Evolutionary conservation across 305 asterid species (phyloP).

Genomic region (Fraxinus ornus): DNA sequence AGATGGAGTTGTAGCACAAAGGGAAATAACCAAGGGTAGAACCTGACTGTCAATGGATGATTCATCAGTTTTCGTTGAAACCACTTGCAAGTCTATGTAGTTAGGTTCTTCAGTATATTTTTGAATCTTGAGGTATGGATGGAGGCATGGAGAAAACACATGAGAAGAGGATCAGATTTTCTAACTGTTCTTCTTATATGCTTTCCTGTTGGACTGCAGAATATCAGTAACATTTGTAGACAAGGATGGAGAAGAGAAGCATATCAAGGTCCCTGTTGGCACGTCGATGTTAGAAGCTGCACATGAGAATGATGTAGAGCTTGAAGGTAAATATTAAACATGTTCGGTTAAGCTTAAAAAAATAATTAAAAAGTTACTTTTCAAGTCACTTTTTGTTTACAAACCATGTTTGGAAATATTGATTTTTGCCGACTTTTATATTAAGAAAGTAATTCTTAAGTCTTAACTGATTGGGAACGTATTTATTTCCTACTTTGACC

Average conservation of each 20-base stretch:
- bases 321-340: constrained; percentile 63
- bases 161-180: neutral
- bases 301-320: constrained; percentile 87
- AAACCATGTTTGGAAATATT: neutral
- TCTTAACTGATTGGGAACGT: no score
- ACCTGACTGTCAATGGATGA: neutral
- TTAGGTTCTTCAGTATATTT: neutral
- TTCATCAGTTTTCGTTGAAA: neutral
- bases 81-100: neutral
- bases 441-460: no score
- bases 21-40: neutral
- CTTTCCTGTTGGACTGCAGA: constrained; percentile 38
- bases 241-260: constrained; percentile 89
- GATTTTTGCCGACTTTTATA: no score
- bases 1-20: neutral
- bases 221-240: constrained; percentile 83
- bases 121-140: neutral
- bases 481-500: no score
- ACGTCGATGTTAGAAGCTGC: constrained; percentile 97
- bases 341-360: neutral
- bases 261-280: constrained; percentile 82
- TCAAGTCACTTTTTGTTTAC: neutral
- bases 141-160: neutral
- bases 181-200: neutral
- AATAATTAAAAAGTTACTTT: neutral